Conservation (phyloP, 192 early-diverging fungal species). For the Chytriomyces sp. region DNA sequence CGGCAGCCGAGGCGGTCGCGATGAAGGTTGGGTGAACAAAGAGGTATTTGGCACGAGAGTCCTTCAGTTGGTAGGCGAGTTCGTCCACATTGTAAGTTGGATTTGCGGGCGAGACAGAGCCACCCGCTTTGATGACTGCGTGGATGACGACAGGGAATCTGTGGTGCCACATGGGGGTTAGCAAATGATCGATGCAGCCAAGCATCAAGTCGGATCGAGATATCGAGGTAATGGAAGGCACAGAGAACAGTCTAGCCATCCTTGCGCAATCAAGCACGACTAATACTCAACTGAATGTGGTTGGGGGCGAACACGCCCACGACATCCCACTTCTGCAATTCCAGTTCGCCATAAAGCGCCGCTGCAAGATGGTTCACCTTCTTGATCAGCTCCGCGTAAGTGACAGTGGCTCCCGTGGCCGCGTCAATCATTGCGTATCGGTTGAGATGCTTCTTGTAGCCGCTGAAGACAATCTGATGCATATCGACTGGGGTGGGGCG, state of each 20-base stretch:
- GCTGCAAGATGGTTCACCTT: constrained; percentile 53
- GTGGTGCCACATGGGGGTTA: background rate
- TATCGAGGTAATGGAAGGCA: no score
- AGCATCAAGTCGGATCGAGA: no score
- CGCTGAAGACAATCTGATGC: constrained; percentile 18
- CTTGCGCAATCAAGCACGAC: background rate
- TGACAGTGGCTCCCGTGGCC: constrained; percentile 45
- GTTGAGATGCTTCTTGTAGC: background rate
- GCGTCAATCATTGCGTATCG: constrained; percentile 59
- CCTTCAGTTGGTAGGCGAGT: constrained; percentile 74
- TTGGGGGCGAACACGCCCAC: constrained; percentile 77
- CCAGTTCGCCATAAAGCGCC: constrained; percentile 58
- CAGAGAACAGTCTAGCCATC: no score
- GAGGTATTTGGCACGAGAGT: constrained; percentile 69
- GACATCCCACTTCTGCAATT: constrained; percentile 71
- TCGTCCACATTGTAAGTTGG: constrained; percentile 83
- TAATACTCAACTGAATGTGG: constrained; percentile 52
- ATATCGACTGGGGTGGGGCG: constrained; percentile 22
- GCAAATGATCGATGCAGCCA: constrained; percentile 2
- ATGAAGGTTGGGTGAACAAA: constrained; percentile 53
- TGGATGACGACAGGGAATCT: constrained; percentile 64
- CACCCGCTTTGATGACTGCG: constrained; percentile 68
- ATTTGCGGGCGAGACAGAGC: constrained; percentile 76
- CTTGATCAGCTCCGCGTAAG: constrained; percentile 52
- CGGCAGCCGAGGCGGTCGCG: constrained; percentile 39